phyloP scores from a whole-genome alignment of 1,284 basidiomycete species.

The Puccinia hordei region DNA sequence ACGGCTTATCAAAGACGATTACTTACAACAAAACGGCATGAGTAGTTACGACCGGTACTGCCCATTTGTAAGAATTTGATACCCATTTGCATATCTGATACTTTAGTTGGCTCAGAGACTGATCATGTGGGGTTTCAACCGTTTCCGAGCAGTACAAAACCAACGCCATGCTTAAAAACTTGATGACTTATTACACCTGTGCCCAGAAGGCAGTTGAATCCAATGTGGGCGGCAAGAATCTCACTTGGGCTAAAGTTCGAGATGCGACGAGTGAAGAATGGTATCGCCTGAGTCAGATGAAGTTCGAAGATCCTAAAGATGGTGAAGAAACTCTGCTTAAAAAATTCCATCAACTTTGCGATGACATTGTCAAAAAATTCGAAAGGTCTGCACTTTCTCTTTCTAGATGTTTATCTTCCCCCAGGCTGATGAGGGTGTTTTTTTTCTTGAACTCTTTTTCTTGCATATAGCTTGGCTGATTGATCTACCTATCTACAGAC shows the following conservation, averaged over 20 bases:
- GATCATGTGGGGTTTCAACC: background rate
- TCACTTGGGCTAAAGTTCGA: constrained; percentile 90
- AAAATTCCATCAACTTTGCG: constrained; percentile 57
- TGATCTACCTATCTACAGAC: background rate
- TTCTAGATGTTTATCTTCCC: background rate
- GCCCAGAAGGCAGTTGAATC: constrained; percentile 82
- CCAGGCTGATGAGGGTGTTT: background rate
- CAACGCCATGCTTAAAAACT: constrained; percentile 90
- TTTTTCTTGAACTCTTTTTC: background rate
- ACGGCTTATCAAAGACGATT: constrained; percentile 93
- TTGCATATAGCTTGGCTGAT: background rate
- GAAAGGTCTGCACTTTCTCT: constrained; percentile 52
- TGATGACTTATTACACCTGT: constrained; percentile 89
- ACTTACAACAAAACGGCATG: constrained; percentile 98
- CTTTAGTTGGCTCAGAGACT: background rate
- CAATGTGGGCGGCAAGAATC: constrained; percentile 65
- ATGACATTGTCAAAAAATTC: constrained; percentile 58
- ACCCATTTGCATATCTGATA: constrained; percentile 70
- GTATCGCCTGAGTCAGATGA: constrained; percentile 97
- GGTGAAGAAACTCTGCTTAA: constrained; percentile 57
- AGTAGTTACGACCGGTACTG: constrained; percentile 96
- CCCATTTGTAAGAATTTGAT: constrained; percentile 68
- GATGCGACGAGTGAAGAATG: constrained; percentile 83
- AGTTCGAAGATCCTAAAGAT: constrained; percentile 74
- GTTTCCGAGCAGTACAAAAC: constrained; percentile 60